These are phyloP conservation scores for Tillandsia fasciculata DNA, from an alignment of 176 grass and related monocot species.

Conservation along the genomic window DNA sequence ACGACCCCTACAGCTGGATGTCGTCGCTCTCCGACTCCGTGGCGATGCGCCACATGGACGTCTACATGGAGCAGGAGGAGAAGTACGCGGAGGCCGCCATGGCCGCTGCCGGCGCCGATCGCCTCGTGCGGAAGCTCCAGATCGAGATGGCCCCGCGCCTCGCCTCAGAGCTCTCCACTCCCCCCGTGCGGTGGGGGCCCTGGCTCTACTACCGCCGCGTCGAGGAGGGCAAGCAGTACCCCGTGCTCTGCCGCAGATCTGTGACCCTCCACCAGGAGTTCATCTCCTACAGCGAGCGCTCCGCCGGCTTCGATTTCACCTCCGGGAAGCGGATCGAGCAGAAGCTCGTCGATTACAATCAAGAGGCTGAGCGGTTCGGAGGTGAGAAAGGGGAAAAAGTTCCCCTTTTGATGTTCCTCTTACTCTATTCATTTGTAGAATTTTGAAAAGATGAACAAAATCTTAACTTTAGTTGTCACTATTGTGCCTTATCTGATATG, in stretches of 20 bases:
- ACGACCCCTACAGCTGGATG: constrained; percentile 76
- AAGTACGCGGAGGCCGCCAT: constrained; percentile 84
- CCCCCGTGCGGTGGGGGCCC: constrained; percentile 61
- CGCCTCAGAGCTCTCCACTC: constrained; percentile 58
- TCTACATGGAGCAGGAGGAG: constrained; percentile 90
- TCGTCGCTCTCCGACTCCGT: constrained; percentile 59
- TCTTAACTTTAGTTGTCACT: no score
- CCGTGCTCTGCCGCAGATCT: constrained; percentile 66
- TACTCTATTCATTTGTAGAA: no score
- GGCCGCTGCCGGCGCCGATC: constrained; percentile 47
- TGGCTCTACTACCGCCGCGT: constrained; percentile 82
- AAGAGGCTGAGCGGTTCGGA: constrained; percentile 81
- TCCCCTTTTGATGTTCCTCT: not conserved
- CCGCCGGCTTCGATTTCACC: constrained; percentile 76
- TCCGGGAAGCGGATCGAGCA: constrained; percentile 82
- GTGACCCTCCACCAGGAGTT: constrained; percentile 60
- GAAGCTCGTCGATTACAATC: constrained; percentile 84
- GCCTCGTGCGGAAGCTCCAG: constrained; percentile 74
- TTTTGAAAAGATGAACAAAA: no score
- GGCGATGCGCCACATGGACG: constrained; percentile 96
- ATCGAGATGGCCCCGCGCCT: constrained; percentile 84
- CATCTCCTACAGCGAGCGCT: constrained; percentile 72
- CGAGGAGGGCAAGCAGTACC: constrained; percentile 87
- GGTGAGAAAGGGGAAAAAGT: constrained; percentile 33
- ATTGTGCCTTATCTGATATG: no score